Evolutionary conservation across 2,329 filamentous ascomycete species (phyloP).

Genomic region (Emmonsiellopsis sp.): DNA sequence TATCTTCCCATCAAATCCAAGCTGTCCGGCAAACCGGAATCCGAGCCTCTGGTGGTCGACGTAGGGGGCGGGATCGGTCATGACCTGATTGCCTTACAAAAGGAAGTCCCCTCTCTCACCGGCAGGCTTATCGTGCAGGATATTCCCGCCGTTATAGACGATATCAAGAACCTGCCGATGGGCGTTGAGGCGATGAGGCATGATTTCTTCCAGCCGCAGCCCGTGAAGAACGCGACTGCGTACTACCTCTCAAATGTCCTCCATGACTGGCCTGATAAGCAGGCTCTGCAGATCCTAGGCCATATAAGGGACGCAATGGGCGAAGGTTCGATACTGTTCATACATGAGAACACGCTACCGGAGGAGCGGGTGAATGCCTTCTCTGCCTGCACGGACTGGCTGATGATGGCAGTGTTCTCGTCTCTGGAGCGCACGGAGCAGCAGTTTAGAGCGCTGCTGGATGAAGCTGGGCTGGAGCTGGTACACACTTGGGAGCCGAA

Average conservation of each 20-base stretch:
- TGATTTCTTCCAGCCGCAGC: conserved; percentile 5
- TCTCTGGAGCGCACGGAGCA: conserved; percentile 27
- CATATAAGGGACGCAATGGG: conserved; percentile 17
- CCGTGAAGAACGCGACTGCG: conserved; percentile 16
- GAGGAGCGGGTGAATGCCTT: background rate
- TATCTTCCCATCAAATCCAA: conserved; percentile 12
- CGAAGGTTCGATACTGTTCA: conserved; percentile 26
- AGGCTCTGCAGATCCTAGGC: conserved; percentile 23
- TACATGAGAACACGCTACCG: conserved; percentile 28
- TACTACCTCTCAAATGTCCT: conserved; percentile 27
- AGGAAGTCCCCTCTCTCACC: conserved; percentile 26
- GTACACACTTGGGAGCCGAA: conserved; percentile 17
- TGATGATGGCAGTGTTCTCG: conserved; percentile 28
- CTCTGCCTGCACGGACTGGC: conserved; percentile 23
- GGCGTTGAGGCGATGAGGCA: background rate
- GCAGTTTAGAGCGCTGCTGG: conserved; percentile 25
- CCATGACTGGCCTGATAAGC: conserved; percentile 28
- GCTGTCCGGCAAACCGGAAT: background rate
- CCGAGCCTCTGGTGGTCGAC: conserved; percentile 27
- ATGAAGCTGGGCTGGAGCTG: conserved; percentile 23
- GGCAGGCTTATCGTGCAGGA: conserved; percentile 44
- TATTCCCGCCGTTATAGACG: conserved; percentile 29
- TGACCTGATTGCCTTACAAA: conserved; percentile 29
- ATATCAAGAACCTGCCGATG: background rate
- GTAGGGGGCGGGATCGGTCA: conserved; percentile 36